Evolutionary conservation across 345 rosid species (phyloP), one percentile per base, ranked within the genome.

Genomic region (Heritiera littoralis): DNA sequence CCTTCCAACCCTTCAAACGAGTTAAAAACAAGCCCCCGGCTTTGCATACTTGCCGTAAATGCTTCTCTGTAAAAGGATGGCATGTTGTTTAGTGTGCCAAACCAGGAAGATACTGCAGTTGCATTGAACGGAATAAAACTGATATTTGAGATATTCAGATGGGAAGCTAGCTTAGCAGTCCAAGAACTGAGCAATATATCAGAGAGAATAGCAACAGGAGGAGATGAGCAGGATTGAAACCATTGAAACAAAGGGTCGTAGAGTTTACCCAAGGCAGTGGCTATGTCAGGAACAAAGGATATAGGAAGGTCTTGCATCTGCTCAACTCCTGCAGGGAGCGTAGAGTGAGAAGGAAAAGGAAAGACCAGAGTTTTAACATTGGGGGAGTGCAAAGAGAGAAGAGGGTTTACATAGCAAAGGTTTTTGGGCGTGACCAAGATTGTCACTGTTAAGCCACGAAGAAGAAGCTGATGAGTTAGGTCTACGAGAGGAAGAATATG

Each of bases 11-110:
- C 86, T 13, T 72, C 4, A 67, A 88, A 90, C 32, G 96, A 51
- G 84, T 90, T 92, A 20, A 92, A 67, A 15, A 90, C 80, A 30
- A 87, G 60, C n/a, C 96, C 93, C 85, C 88, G 84, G 68, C 96
- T 85, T 69, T 28, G 43, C 2, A 49, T 38, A 75, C 89, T 84
- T 6, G 73, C 85, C 18, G 67, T 65, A 40, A 80, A 85, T 1
- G 43, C 61, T 3, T 85, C 85, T 73, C 64, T 82, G 3, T 80
- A 20, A 38, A 86, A 83, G 83, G 81, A 6, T 86, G 77, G 13
- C 61, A 86, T 17, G 14, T 1, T 28, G n/a, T 54, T 48, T 2
- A 13, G 8, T 49, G 8, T 71, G 4, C 59, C 18, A 14, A 71
- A 17, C 93, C 20, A 76, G 41, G 84, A 0, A 80, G 64, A 13